phyloP scores from a whole-genome alignment of 2,329 filamentous ascomycete genomes.

The Plenodomus lindquistii region DNA sequence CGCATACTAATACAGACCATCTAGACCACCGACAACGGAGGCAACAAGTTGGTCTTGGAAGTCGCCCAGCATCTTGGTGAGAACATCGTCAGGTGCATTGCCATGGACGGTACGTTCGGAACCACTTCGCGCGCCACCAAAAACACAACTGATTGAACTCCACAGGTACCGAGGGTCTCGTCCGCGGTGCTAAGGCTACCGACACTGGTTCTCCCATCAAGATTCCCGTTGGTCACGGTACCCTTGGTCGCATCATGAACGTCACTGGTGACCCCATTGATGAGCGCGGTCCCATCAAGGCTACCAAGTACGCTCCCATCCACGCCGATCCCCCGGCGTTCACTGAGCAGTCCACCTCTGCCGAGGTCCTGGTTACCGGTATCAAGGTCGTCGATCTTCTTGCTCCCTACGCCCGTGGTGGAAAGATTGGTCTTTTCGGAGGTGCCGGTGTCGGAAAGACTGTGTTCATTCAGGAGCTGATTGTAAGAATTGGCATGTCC shows the following conservation, averaged over 20 bases:
- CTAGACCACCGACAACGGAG: conserved; percentile 79
- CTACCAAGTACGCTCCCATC: conserved; percentile 83
- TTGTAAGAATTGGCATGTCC: conserved; percentile 61
- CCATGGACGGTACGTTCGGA: conserved; percentile 87
- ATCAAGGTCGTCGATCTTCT: conserved; percentile 99
- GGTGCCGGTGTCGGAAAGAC: conserved; percentile 99
- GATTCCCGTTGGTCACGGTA: conserved; percentile 91
- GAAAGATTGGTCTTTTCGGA: conserved; percentile 99
- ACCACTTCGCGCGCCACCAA: not conserved
- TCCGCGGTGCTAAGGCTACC: conserved; percentile 80
- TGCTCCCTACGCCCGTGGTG: conserved; percentile 99
- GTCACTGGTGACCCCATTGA: conserved; percentile 99
- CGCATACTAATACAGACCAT: not conserved
- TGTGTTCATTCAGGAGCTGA: conserved; percentile 99
- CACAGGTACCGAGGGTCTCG: conserved; percentile 97
- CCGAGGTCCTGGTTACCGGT: conserved; percentile 96
- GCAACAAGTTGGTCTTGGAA: conserved; percentile 93
- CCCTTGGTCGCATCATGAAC: conserved; percentile 99
- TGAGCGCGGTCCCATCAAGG: conserved; percentile 97
- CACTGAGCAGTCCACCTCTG: conserved; percentile 91
- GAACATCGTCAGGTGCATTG: conserved; percentile 99
- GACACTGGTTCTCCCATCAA: conserved; percentile 96
- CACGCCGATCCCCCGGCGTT: conserved; percentile 93
- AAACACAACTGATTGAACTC: conserved; percentile 23
- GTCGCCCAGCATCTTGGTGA: conserved; percentile 99